Conservation (phyloP, 2,329 filamentous ascomycete species). For the Lachnellula cervina region DNA sequence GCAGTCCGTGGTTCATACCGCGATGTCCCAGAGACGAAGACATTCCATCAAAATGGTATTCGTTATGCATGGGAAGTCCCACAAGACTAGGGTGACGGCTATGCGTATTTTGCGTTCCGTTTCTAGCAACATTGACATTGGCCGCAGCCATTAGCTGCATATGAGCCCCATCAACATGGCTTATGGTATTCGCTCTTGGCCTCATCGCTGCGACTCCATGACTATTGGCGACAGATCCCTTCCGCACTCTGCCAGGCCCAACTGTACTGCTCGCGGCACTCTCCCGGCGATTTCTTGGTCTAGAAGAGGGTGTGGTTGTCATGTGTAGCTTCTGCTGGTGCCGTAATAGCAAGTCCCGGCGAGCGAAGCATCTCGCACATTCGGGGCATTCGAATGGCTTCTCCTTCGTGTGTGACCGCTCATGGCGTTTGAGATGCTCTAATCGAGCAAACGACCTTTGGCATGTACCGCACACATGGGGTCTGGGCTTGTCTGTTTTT, state of each 20-base stretch:
- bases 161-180: slow-evolving; percentile 75
- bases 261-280: slow-evolving; percentile 71
- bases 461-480: slow-evolving; percentile 90
- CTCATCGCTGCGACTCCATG: slow-evolving; percentile 60
- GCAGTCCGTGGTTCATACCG: slow-evolving; percentile 61
- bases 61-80: slow-evolving; percentile 59
- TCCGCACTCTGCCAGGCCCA: slow-evolving; percentile 71
- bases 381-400: slow-evolving; percentile 98
- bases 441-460: slow-evolving; percentile 87
- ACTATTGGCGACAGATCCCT: slow-evolving; percentile 76
- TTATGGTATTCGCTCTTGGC: slow-evolving; percentile 92
- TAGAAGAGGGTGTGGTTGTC: slow-evolving; percentile 79
- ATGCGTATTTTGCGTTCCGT: slow-evolving; percentile 48
- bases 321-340: slow-evolving; percentile 99
- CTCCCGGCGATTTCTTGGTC: slow-evolving; percentile 83
- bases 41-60: slow-evolving; percentile 68
- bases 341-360: slow-evolving; percentile 82
- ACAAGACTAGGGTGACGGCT: slow-evolving; percentile 71
- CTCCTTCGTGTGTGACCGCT: slow-evolving; percentile 93
- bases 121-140: slow-evolving; percentile 44
- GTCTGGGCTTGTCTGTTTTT: slow-evolving; percentile 95
- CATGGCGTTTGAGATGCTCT: slow-evolving; percentile 95
- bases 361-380: slow-evolving; percentile 89
- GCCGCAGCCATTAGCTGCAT: slow-evolving; percentile 67
- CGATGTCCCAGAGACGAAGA: slow-evolving; percentile 63